A percentile compares a stretch with the other conserved stretches of the same genome.
Evolutionary conservation across 2,329 filamentous ascomycete species (phyloP).

Genomic region (Arthrobotrys pseudoclavata): DNA sequence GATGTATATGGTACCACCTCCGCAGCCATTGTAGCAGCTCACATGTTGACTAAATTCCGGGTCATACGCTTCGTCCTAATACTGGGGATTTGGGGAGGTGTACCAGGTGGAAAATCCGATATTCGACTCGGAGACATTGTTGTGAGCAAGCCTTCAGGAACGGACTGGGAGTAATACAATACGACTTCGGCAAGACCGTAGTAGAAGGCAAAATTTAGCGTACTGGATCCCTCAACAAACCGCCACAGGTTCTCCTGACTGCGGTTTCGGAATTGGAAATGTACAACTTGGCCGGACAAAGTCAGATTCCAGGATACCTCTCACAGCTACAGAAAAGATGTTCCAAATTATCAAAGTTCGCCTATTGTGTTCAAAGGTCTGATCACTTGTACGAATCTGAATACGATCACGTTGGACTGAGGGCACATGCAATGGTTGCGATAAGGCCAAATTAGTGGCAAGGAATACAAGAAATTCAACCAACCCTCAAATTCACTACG

Average conservation of each 20-base stretch:
- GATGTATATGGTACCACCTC: conserved; percentile 62
- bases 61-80: conserved; percentile 67
- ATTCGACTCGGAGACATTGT: conserved; percentile 48
- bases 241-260: conserved; percentile 17
- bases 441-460: not conserved
- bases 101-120: conserved; percentile 15
- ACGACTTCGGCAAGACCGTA: conserved; percentile 36
- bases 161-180: conserved; percentile 29
- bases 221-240: conserved; percentile 20
- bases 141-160: conserved; percentile 20
- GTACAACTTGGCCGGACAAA: not conserved
- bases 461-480: not conserved
- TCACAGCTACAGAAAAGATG: not conserved
- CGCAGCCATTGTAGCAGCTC: conserved; percentile 64
- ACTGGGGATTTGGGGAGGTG: conserved; percentile 67
- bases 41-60: conserved; percentile 64
- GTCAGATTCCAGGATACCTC: not conserved
- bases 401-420: conserved; percentile 9
- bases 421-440: conserved; percentile 13
- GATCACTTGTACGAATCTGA: conserved; percentile 13
- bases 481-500: conserved; percentile 4
- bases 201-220: conserved; percentile 8
- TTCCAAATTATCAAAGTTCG: not conserved
- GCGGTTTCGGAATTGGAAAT: conserved; percentile 16
- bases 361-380: not conserved